phyloP scores from a whole-genome alignment of 805 yeast genomes.

The Grigorovia yakushimaensis region DNA sequence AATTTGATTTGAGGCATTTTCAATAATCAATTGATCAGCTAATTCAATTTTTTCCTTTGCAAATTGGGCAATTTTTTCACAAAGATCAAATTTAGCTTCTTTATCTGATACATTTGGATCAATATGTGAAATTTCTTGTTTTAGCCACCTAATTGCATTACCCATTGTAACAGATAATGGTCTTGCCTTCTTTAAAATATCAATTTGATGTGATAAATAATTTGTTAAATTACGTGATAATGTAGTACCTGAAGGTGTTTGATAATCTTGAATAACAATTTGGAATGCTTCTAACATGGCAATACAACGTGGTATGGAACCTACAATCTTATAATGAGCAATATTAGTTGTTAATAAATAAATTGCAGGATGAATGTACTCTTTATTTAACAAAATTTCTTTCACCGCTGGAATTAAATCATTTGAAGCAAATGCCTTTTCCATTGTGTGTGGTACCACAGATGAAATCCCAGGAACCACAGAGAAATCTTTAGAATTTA shows the following conservation, averaged over 20 bases:
- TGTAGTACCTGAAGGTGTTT: constrained; percentile 77
- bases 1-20: constrained; percentile 69
- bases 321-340: constrained; percentile 78
- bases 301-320: constrained; percentile 76
- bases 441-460: constrained; percentile 37
- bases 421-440: constrained; percentile 19
- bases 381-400: constrained; percentile 25
- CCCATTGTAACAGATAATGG: constrained; percentile 95
- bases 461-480: constrained; percentile 33
- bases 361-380: constrained; percentile 80
- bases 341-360: constrained; percentile 68
- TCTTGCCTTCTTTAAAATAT: constrained; percentile 79
- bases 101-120: constrained; percentile 52
- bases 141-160: constrained; percentile 93
- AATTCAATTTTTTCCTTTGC: constrained; percentile 77
- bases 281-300: constrained; percentile 82
- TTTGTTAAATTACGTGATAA: constrained; percentile 81
- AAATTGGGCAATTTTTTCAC: constrained; percentile 66
- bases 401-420: constrained; percentile 24
- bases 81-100: constrained; percentile 55
- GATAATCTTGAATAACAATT: constrained; percentile 66
- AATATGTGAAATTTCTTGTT: constrained; percentile 80
- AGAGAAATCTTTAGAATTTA: constrained; percentile 21
- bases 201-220: constrained; percentile 86
- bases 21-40: constrained; percentile 74